Base-by-base conservation (phyloP, 129 eudicot genomes). In the Flaveria bidentis region DNA sequence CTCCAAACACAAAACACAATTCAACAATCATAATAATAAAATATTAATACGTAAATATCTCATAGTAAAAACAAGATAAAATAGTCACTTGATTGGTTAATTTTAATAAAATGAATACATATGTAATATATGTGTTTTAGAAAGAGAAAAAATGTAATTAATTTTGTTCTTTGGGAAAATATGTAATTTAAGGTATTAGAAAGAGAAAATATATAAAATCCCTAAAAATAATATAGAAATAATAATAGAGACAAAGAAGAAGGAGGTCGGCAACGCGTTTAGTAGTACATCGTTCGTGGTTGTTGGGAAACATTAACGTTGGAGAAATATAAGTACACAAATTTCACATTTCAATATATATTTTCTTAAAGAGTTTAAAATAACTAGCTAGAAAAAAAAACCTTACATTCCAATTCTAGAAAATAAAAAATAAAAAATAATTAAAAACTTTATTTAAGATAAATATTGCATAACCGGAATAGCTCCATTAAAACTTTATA, bases 201-300 rank as follows among this genome's bases (percentile, higher is more conserved):
- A 20, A 20, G 22, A 20, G 0, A 0, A 20, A 20, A 20, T 20
- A 20, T 20, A 20, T 20, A 20, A 20, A 20, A 20, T 20, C 22
- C 22, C 22, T 20, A 20, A 20, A 61, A 25, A 22, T 9, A 56
- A 45, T 45, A 12, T 49, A 22, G 14, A 10, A 58, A 2, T 0
- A 20, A 58, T 58, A 58, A 61, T 28, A 28, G 9, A 61, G 28
- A 61, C 67, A 13, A 14, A 13, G 42, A 14, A 61, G 42, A 13
- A 61, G 18, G 67, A 61, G 67, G 67, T 26, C 67, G 67, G 67
- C 18, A 9, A 61, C 67, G 67, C 67, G 67, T 61, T 61, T 61
- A 11, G 67, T 61, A 61, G 11, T 61, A 26, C 67, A 61, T 3
- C 8, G 66, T 60, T 3, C n/a, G 66, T 60, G 66, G 66, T 60